phyloP scores from a whole-genome alignment of 129 eudicot species.

The Lactuca saligna region DNA sequence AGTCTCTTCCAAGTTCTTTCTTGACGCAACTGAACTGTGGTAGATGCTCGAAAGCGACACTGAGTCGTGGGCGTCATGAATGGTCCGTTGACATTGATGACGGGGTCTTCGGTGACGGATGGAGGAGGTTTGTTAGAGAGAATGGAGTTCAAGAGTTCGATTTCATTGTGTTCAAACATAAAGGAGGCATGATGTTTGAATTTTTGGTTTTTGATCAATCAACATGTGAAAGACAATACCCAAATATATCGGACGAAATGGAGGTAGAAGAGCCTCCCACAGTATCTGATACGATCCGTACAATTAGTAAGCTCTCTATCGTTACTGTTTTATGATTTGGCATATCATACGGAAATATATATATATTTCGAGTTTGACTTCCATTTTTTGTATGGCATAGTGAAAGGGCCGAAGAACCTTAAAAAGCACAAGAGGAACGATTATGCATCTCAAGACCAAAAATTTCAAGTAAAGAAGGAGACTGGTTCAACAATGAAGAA shows the following conservation, averaged over 20 bases:
- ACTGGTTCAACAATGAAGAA: neutral
- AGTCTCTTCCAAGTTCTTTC: no score
- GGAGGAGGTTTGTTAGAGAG: no score
- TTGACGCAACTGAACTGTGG: no score
- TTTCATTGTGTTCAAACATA: constrained; percentile 1
- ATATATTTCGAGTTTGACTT: no score
- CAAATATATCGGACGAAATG: neutral
- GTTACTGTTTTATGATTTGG: neutral
- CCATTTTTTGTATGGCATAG: neutral
- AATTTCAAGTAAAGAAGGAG: neutral
- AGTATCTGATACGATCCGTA: neutral
- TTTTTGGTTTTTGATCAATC: constrained; percentile 21
- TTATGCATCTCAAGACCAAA: neutral
- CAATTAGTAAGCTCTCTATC: constrained; percentile 8
- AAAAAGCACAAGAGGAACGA: neutral
- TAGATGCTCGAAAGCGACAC: no score
- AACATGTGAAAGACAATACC: constrained; percentile 20
- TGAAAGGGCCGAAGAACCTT: constrained; percentile 10
- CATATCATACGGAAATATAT: neutral
- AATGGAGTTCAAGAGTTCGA: no score
- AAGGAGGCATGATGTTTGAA: neutral
- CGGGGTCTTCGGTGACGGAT: no score
- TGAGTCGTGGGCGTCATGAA: no score
- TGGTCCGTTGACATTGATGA: no score
- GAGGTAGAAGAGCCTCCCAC: neutral